phyloP scores from a whole-genome alignment of 73 alveolate species.

The Paramecium sexaurelia region DNA sequence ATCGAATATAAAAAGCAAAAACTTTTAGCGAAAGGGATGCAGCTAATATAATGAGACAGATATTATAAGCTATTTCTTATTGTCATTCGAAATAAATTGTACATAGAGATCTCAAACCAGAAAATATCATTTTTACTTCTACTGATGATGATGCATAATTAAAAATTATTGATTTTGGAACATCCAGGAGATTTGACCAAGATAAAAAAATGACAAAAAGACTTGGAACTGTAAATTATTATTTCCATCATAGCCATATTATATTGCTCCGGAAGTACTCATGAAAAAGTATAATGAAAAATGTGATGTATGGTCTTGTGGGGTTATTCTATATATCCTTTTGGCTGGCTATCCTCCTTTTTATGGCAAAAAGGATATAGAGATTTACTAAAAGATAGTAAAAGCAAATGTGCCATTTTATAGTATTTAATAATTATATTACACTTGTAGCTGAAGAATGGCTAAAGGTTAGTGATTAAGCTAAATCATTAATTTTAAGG shows the following conservation, averaged over 20 bases:
- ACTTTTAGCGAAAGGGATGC: slow-evolving; percentile 66
- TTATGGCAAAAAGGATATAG: slow-evolving; percentile 74
- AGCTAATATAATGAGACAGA: slow-evolving; percentile 59
- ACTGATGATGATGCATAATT: not conserved
- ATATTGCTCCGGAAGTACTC: slow-evolving; percentile 93
- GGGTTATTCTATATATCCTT: slow-evolving; percentile 80
- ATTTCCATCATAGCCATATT: slow-evolving; percentile 67
- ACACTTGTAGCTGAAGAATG: slow-evolving; percentile 61
- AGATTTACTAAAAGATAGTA: slow-evolving; percentile 71
- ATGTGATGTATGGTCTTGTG: slow-evolving; percentile 94
- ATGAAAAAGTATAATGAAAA: slow-evolving; percentile 77
- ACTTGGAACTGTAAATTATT: slow-evolving; percentile 86
- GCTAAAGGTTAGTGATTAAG: slow-evolving; percentile 65
- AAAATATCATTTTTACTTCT: slow-evolving; percentile 67
- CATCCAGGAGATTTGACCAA: slow-evolving; percentile 34
- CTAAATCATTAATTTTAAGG: slow-evolving; percentile 71
- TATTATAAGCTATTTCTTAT: slow-evolving; percentile 72
- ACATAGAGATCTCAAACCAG: slow-evolving; percentile 80
- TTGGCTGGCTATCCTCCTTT: slow-evolving; percentile 86
- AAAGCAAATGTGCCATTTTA: slow-evolving; percentile 74
- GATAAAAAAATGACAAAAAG: slow-evolving; percentile 80
- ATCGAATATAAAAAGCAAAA: slow-evolving; percentile 35
- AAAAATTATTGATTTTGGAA: slow-evolving; percentile 69
- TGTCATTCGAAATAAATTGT: slow-evolving; percentile 77
- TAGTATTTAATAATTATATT: slow-evolving; percentile 1